A percentile compares a stretch with the other conserved stretches of the same genome.
phyloP scores from a whole-genome alignment of 2,329 filamentous ascomycete species.

The Aspergillus sp. region DNA sequence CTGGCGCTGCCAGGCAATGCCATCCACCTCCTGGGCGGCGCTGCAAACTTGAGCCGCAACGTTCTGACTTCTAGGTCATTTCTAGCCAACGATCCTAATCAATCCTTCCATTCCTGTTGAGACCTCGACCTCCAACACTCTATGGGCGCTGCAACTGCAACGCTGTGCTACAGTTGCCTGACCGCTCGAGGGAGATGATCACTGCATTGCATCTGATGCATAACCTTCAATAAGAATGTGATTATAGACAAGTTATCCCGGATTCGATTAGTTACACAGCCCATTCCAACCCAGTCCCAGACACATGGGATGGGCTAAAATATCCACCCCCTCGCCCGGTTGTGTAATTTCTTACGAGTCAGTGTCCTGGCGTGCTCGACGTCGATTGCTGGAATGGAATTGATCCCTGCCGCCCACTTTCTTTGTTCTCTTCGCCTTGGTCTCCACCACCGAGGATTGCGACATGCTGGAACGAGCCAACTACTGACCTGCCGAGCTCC shows the following conservation, averaged over 20 bases:
- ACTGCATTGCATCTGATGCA: background rate
- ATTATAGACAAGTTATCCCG: background rate
- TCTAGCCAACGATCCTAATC: conserved; percentile 2
- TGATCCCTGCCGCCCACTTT: conserved; percentile 9
- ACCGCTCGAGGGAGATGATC: background rate
- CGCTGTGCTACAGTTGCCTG: background rate
- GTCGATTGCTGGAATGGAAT: conserved; percentile 4
- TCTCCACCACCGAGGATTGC: conserved; percentile 4
- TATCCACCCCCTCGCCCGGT: background rate
- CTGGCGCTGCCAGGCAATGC: background rate
- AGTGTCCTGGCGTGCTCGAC: conserved; percentile 2
- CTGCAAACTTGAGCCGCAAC: background rate
- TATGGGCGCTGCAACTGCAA: background rate
- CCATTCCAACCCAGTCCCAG: background rate
- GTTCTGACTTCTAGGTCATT: conserved; percentile 1
- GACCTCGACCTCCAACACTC: background rate
- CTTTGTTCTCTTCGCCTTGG: conserved; percentile 9
- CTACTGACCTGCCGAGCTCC: background rate
- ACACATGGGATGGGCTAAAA: background rate
- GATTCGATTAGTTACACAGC: background rate
- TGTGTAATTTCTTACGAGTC: conserved; percentile 11
- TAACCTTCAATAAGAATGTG: background rate
- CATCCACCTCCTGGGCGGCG: too few species aligned
- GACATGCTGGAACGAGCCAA: conserved; percentile 2
- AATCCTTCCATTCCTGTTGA: background rate